Conservation (phyloP, 2,329 filamentous ascomycete genomes). For the Xylaria sp. region DNA sequence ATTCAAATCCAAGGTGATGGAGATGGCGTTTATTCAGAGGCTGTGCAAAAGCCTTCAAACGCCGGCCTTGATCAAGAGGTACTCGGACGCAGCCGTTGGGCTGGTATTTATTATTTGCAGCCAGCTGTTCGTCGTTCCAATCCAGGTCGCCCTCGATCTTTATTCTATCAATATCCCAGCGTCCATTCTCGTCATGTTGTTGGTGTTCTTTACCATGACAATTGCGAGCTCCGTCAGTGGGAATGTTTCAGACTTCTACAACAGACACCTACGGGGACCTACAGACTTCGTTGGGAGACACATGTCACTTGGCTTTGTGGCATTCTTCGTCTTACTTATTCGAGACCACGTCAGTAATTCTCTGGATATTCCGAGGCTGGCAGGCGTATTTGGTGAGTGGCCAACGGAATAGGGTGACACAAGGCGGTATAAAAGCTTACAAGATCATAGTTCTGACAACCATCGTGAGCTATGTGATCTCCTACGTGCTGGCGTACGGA, state of each 20-base stretch:
- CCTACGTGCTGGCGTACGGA: slow-evolving; percentile 42
- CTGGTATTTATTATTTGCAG: slow-evolving; percentile 42
- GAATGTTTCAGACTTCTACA: slow-evolving; percentile 42
- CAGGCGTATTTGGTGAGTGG: slow-evolving; percentile 46
- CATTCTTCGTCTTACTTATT: slow-evolving; percentile 49
- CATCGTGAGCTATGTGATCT: slow-evolving; percentile 43
- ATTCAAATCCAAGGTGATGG: slow-evolving; percentile 34
- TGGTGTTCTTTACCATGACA: slow-evolving; percentile 41
- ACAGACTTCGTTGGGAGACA: slow-evolving; percentile 49
- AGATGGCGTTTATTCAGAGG: slow-evolving; percentile 40
- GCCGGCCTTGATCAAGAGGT: slow-evolving; percentile 42
- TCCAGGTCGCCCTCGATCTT: slow-evolving; percentile 44
- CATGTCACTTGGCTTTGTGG: slow-evolving; percentile 51
- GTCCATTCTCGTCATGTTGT: slow-evolving; percentile 49
- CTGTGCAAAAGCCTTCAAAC: slow-evolving; percentile 44
- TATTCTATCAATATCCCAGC: slow-evolving; percentile 48
- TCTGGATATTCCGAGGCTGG: slow-evolving; percentile 44
- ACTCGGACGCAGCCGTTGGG: slow-evolving; percentile 45
- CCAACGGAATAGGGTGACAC: neutral
- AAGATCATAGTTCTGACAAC: slow-evolving; percentile 44
- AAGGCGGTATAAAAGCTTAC: neutral
- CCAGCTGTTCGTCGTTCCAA: slow-evolving; percentile 46
- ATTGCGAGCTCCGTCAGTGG: slow-evolving; percentile 41
- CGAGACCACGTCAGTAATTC: slow-evolving; percentile 45
- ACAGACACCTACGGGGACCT: slow-evolving; percentile 45